Conservation (phyloP, 2,329 filamentous ascomycete species). For the Fonsecaea pedrosoi region DNA sequence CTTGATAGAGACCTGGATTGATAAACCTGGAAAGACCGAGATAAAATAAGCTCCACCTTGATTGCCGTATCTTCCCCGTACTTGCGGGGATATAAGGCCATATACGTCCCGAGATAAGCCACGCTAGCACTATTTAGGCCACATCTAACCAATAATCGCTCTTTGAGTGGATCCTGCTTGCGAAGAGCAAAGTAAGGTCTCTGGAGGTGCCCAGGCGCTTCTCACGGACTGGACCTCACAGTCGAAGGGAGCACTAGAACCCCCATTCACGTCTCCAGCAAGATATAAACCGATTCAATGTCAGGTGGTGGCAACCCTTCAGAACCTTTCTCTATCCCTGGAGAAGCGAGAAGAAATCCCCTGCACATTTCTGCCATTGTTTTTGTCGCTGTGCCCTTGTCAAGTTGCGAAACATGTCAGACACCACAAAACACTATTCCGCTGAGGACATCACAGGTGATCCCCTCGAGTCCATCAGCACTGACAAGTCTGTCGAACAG, state of each 20-base stretch:
- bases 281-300: constrained; percentile 9
- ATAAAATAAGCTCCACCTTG: background rate
- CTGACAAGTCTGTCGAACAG: constrained; percentile 3
- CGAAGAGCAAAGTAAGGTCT: background rate
- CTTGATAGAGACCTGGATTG: background rate
- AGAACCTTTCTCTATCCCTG: background rate
- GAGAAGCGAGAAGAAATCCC: constrained; percentile 1
- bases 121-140: background rate
- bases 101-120: background rate
- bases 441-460: constrained; percentile 1
- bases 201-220: background rate
- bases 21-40: background rate
- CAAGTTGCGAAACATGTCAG: background rate
- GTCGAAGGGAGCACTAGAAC: background rate
- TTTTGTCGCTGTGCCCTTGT: background rate
- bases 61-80: background rate
- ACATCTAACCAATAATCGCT: background rate
- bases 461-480: background rate
- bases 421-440: constrained; percentile 2
- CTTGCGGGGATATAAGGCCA: background rate
- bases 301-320: background rate
- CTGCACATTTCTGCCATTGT: background rate
- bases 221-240: background rate
- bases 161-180: background rate
- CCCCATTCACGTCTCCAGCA: background rate